Percentiles rank a stretch among this genome's conserved stretches.
Conservation (phyloP, 805 yeast genomes). For the Kluyveromyces aestuarii region DNA sequence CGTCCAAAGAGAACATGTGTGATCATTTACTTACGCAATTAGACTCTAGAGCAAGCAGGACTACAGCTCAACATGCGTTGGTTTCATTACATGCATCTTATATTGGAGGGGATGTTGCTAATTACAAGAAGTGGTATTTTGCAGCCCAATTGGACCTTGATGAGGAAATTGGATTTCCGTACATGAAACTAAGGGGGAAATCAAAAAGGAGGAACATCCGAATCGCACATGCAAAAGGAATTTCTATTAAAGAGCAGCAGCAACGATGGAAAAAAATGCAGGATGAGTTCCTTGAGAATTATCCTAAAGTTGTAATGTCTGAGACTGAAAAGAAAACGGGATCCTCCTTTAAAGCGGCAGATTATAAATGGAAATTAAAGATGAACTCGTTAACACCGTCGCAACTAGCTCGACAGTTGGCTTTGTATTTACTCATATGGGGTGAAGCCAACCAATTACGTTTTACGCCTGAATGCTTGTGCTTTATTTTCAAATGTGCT, state of each 20-base stretch:
- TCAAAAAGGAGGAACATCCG: slow-evolving; percentile 35
- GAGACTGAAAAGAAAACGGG: slow-evolving; percentile 62
- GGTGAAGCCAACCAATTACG: slow-evolving; percentile 84
- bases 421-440: slow-evolving; percentile 71
- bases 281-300: slow-evolving; percentile 38
- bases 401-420: slow-evolving; percentile 60
- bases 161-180: slow-evolving; percentile 50
- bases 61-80: slow-evolving; percentile 62
- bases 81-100: slow-evolving; percentile 78
- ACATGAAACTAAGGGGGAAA: slow-evolving; percentile 44
- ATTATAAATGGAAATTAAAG: slow-evolving; percentile 64
- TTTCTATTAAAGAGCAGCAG: slow-evolving; percentile 27
- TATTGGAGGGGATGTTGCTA: slow-evolving; percentile 83
- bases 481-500: slow-evolving; percentile 78
- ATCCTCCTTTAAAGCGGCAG: slow-evolving; percentile 63
- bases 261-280: slow-evolving; percentile 38
- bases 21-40: slow-evolving; percentile 73
- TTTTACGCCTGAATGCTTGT: slow-evolving; percentile 83
- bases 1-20: slow-evolving; percentile 67
- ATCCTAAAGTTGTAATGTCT: slow-evolving; percentile 49
- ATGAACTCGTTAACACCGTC: slow-evolving; percentile 46
- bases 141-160: slow-evolving; percentile 77
- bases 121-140: slow-evolving; percentile 87
- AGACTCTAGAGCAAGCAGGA: slow-evolving; percentile 81
- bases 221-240: slow-evolving; percentile 33